Conservation (phyloP, 1,139 yeast species). For the Hyphopichia wangnamkhiaoensis region DNA sequence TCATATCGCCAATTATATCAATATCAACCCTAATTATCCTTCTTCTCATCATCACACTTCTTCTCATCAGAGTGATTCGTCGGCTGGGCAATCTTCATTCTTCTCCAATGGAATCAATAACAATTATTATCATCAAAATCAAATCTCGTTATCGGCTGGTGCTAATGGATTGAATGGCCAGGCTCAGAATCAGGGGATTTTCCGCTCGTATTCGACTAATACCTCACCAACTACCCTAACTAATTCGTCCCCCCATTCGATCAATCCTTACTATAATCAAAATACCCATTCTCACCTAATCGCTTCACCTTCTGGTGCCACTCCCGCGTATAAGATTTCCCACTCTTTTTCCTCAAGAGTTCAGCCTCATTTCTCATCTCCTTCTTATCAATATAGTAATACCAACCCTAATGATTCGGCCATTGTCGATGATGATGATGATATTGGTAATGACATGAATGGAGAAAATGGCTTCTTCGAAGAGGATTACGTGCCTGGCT, state of each 20-base stretch:
- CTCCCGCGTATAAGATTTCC: slow-evolving; percentile 11
- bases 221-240: slow-evolving; percentile 15
- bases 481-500: slow-evolving; percentile 78
- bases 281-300: not conserved
- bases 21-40: slow-evolving; percentile 5
- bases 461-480: slow-evolving; percentile 41
- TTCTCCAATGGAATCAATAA: no score
- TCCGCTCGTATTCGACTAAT: slow-evolving; percentile 14
- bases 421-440: slow-evolving; percentile 41
- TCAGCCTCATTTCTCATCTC: slow-evolving; percentile 16
- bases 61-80: slow-evolving; percentile 2
- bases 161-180: not conserved
- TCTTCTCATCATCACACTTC: slow-evolving; percentile 4
- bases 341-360: slow-evolving; percentile 17
- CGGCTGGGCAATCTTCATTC: not conserved
- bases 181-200: not conserved
- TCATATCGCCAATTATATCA: slow-evolving; percentile 10
- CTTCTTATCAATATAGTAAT: slow-evolving; percentile 8
- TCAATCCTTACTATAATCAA: slow-evolving; percentile 5
- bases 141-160: slow-evolving; percentile 3
- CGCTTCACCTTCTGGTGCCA: slow-evolving; percentile 7
- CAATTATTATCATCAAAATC: no score
- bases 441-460: slow-evolving; percentile 19
- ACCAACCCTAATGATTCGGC: slow-evolving; percentile 35
- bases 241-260: slow-evolving; percentile 15